Percentiles rank a stretch among this genome's conserved stretches.
These are phyloP conservation scores for Oryza australiensis DNA, from an alignment of 176 grass and related monocot species.

Conservation along the genomic window DNA sequence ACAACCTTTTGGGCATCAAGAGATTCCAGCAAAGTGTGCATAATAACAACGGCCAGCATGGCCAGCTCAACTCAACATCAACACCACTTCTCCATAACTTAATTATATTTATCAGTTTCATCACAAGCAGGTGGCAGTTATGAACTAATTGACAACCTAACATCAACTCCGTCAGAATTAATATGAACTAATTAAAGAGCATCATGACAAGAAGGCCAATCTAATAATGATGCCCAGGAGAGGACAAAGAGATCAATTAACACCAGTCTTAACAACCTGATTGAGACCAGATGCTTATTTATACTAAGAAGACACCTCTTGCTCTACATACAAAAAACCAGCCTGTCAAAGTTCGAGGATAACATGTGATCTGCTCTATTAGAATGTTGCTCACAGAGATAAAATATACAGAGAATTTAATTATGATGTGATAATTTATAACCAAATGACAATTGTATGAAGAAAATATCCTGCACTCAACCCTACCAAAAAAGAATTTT, in stretches of 20 bases:
- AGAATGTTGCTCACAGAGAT: conserved; percentile 27
- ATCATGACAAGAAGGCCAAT: conserved; percentile 31
- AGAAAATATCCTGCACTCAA: conserved; percentile 46
- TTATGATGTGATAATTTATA: conserved; percentile 49
- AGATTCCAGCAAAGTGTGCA: conserved; percentile 32
- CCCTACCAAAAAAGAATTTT: conserved; percentile 62
- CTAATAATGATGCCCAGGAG: conserved; percentile 33
- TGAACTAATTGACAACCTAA: conserved; percentile 36
- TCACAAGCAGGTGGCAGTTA: conserved; percentile 44
- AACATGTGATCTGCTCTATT: conserved; percentile 31
- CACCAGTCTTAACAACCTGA: conserved; percentile 38
- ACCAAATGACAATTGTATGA: conserved; percentile 50
- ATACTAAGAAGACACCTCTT: conserved; percentile 4
- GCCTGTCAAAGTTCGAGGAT: conserved; percentile 31
- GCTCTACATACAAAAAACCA: conserved; percentile 28
- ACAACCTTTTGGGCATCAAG: conserved; percentile 13
- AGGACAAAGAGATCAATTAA: conserved; percentile 48
- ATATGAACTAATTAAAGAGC: conserved; percentile 28
- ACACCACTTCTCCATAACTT: conserved; percentile 14
- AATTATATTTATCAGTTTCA: conserved; percentile 26
- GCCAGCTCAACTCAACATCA: conserved; percentile 33
- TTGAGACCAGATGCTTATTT: conserved; percentile 23
- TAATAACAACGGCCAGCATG: conserved; percentile 36
- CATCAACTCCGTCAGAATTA: conserved; percentile 17
- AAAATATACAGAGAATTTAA: conserved; percentile 52